These are phyloP conservation scores for Colletotrichum sp. DNA, from an alignment of 2,329 filamentous ascomycete genomes.

Conservation along the genomic window DNA sequence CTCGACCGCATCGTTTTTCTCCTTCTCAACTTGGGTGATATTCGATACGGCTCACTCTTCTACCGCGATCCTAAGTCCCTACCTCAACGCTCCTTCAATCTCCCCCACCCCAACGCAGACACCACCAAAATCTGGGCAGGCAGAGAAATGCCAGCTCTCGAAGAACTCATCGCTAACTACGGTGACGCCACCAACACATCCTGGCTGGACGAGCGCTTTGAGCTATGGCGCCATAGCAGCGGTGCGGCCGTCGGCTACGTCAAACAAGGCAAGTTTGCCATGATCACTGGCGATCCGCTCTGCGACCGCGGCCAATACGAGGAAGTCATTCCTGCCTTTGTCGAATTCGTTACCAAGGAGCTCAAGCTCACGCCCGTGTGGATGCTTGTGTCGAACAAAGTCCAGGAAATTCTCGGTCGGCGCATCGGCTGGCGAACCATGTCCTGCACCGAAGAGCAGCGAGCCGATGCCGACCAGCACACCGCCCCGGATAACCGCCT, in stretches of 20 bases:
- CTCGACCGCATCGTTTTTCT: constrained; percentile 89
- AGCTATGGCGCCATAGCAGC: constrained; percentile 85
- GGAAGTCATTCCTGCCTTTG: constrained; percentile 75
- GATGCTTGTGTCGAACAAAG: constrained; percentile 82
- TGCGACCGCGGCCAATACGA: constrained; percentile 81
- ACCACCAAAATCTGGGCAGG: constrained; percentile 54
- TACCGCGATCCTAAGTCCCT: constrained; percentile 88
- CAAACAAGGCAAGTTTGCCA: constrained; percentile 75
- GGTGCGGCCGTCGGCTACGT: constrained; percentile 89
- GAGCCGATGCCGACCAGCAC: constrained; percentile 77
- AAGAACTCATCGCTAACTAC: constrained; percentile 93
- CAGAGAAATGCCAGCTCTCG: constrained; percentile 70
- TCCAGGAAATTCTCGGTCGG: constrained; percentile 80
- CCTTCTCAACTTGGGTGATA: constrained; percentile 85
- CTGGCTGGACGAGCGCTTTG: constrained; percentile 88
- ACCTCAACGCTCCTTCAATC: constrained; percentile 64
- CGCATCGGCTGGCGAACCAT: constrained; percentile 88
- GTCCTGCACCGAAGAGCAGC: constrained; percentile 88
- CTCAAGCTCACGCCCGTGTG: constrained; percentile 78
- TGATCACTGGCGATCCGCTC: constrained; percentile 86
- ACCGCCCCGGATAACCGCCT: constrained; percentile 76
- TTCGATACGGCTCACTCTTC: constrained; percentile 86
- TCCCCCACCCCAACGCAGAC: constrained; percentile 89
- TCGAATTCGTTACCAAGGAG: constrained; percentile 76
- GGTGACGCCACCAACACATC: constrained; percentile 94